phyloP scores from a whole-genome alignment of 805 yeast species.

The Gaillardinia entomophila region DNA sequence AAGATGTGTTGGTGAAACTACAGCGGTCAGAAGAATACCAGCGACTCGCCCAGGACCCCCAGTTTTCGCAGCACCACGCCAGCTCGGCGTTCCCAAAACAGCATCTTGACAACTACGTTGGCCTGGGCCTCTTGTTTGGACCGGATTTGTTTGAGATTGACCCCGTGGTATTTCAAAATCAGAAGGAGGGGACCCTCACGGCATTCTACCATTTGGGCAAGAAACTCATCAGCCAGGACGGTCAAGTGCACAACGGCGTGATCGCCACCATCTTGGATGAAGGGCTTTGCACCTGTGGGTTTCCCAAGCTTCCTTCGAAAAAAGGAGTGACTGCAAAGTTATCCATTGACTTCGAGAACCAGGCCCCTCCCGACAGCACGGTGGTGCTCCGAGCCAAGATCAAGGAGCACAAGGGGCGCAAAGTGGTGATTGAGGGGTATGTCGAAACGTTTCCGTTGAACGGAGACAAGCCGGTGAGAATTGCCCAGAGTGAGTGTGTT shows the following conservation, averaged over 20 bases:
- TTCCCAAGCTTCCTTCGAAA: slow-evolving; percentile 68
- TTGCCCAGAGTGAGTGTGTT: slow-evolving; percentile 64
- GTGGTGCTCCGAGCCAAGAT: slow-evolving; percentile 68
- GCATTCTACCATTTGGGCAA: slow-evolving; percentile 71
- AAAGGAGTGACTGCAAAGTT: slow-evolving; percentile 88
- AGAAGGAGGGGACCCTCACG: slow-evolving; percentile 45
- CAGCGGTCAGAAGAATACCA: slow-evolving; percentile 13
- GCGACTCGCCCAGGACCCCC: slow-evolving; percentile 9
- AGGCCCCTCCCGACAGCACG: slow-evolving; percentile 56
- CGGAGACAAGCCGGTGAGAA: slow-evolving; percentile 22
- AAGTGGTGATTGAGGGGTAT: slow-evolving; percentile 70
- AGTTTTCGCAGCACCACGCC: slow-evolving; percentile 6
- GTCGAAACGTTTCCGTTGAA: slow-evolving; percentile 45
- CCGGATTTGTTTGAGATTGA: slow-evolving; percentile 65
- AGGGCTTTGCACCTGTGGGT: slow-evolving; percentile 80
- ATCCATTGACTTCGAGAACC: slow-evolving; percentile 57
- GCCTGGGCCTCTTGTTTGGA: slow-evolving; percentile 68
- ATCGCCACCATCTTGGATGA: slow-evolving; percentile 79
- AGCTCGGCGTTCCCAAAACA: slow-evolving; percentile 43
- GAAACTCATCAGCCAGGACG: slow-evolving; percentile 59
- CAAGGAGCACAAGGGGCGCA: slow-evolving; percentile 64
- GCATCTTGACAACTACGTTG: slow-evolving; percentile 59
- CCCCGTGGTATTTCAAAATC: slow-evolving; percentile 60
- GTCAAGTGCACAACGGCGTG: slow-evolving; percentile 77
- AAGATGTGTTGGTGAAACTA: slow-evolving; percentile 13